A percentile compares a stretch with the other conserved stretches of the same genome.
Conservation (phyloP, 2,329 filamentous ascomycete genomes). For the Claviceps sp. region DNA sequence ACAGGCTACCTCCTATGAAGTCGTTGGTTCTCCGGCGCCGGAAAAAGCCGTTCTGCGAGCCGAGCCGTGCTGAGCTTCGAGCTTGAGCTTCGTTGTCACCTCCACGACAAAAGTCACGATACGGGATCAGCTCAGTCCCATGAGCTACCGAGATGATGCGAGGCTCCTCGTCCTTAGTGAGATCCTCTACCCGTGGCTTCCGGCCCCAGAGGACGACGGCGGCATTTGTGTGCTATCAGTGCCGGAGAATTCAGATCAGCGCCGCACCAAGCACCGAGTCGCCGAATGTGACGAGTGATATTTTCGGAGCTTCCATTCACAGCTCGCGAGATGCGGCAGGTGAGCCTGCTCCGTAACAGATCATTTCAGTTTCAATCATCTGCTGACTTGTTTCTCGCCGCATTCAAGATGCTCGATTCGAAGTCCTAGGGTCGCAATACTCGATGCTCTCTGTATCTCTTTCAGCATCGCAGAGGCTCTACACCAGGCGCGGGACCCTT, state of each 20-base stretch:
- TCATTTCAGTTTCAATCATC: too few relatives aligned
- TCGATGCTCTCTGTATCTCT: constrained; percentile 88
- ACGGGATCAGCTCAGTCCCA: neutral
- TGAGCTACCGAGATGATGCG: constrained; percentile 22
- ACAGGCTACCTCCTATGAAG: neutral
- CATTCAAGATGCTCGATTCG: constrained; percentile 75
- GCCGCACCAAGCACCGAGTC: constrained; percentile 44
- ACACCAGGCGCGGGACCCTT: constrained; percentile 81
- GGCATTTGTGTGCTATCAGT: constrained; percentile 38
- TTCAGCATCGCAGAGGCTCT: constrained; percentile 85
- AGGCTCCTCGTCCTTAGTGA: constrained; percentile 26
- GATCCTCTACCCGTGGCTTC: constrained; percentile 21
- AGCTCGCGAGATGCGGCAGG: constrained; percentile 36
- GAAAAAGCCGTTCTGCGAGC: constrained; percentile 18
- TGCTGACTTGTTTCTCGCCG: constrained; percentile 1
- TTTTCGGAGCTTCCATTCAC: constrained; percentile 37
- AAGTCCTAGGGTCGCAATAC: constrained; percentile 82
- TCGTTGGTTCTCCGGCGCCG: constrained; percentile 7
- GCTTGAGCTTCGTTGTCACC: neutral
- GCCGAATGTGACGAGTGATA: constrained; percentile 36
- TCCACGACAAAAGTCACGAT: too few relatives aligned
- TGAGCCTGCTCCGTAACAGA: constrained; percentile 16
- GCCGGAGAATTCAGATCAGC: constrained; percentile 50
- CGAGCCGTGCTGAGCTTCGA: neutral
- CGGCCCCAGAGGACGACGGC: constrained; percentile 14